These are phyloP conservation scores for Beauveria sp. DNA, from an alignment of 2,329 filamentous ascomycete species.

Conservation along the genomic window DNA sequence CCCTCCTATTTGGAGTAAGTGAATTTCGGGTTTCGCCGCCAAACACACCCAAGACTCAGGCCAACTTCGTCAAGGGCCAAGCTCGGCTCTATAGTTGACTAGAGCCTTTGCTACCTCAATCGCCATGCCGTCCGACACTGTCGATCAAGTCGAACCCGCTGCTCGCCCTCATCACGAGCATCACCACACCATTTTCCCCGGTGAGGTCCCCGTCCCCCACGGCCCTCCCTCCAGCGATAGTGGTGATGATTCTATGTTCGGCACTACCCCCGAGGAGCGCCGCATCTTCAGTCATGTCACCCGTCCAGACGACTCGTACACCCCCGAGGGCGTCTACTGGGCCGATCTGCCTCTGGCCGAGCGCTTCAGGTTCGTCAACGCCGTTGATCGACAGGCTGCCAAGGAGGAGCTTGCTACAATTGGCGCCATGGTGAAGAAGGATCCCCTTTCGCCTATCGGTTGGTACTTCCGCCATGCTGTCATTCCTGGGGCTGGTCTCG, in stretches of 20 bases:
- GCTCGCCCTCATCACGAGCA: conserved; percentile 18
- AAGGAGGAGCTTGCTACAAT: conserved; percentile 58
- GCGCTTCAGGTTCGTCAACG: conserved; percentile 66
- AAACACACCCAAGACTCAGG: not conserved
- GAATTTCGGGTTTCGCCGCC: not conserved
- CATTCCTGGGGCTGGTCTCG: conserved; percentile 83
- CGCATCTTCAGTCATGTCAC: conserved; percentile 70
- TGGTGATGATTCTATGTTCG: conserved; percentile 34
- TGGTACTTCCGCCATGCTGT: conserved; percentile 90
- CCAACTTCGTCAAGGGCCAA: not conserved
- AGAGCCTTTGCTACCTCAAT: not conserved
- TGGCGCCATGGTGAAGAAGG: conserved; percentile 74
- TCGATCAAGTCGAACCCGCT: conserved; percentile 3
- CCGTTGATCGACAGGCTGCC: conserved; percentile 64
- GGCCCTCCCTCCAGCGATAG: conserved; percentile 39
- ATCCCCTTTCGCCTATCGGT: conserved; percentile 73
- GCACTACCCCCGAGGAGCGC: conserved; percentile 41
- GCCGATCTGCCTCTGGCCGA: conserved; percentile 69
- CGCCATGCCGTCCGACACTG: not conserved
- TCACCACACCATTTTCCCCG: conserved; percentile 34
- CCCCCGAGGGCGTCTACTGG: conserved; percentile 80
- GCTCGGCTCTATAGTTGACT: not conserved
- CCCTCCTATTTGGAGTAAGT: not conserved
- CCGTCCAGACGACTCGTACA: conserved; percentile 83
- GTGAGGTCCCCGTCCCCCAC: conserved; percentile 49